Evolutionary conservation across 2,329 filamentous ascomycete genomes (phyloP).

Genomic region (Calycina herbarum): DNA sequence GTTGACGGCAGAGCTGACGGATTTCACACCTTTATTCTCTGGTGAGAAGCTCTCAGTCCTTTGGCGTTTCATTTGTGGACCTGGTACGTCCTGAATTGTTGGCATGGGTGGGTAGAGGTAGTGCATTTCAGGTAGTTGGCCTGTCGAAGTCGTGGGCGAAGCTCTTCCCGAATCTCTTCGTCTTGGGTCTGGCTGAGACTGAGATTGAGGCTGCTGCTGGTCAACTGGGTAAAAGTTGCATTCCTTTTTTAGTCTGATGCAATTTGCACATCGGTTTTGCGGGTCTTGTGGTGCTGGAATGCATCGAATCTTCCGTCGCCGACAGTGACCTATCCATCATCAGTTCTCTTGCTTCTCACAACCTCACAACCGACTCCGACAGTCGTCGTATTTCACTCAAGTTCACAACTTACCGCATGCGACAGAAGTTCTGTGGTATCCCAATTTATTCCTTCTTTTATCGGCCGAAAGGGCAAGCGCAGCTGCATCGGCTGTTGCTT

Average conservation of each 20-base stretch:
- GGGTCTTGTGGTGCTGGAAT: slow-evolving; percentile 71
- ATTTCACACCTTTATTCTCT: slow-evolving; percentile 35
- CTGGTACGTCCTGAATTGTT: slow-evolving; percentile 47
- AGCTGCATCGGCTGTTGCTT: slow-evolving; percentile 39
- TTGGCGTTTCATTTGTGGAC: slow-evolving; percentile 42
- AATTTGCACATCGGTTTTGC: slow-evolving; percentile 82
- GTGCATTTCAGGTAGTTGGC: slow-evolving; percentile 45
- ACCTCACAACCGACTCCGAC: slow-evolving; percentile 21
- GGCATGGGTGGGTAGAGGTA: slow-evolving; percentile 47
- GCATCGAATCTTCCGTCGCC: slow-evolving; percentile 90
- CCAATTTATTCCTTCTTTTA: slow-evolving; percentile 84
- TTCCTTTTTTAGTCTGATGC: slow-evolving; percentile 90
- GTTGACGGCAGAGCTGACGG: slow-evolving; percentile 12
- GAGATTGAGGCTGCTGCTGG: slow-evolving; percentile 62
- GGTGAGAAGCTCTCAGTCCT: slow-evolving; percentile 39
- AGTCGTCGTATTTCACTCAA: not conserved
- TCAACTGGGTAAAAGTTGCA: slow-evolving; percentile 92
- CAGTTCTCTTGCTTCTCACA: slow-evolving; percentile 21
- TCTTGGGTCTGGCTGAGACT: slow-evolving; percentile 50
- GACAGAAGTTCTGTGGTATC: slow-evolving; percentile 92
- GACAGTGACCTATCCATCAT: slow-evolving; percentile 71
- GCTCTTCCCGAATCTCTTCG: slow-evolving; percentile 39
- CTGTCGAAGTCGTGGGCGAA: slow-evolving; percentile 48
- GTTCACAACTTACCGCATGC: slow-evolving; percentile 77
- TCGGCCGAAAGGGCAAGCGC: slow-evolving; percentile 47